Conservation (phyloP, 176 grass and related monocot genomes). For the Rhynchospora breviuscula region DNA sequence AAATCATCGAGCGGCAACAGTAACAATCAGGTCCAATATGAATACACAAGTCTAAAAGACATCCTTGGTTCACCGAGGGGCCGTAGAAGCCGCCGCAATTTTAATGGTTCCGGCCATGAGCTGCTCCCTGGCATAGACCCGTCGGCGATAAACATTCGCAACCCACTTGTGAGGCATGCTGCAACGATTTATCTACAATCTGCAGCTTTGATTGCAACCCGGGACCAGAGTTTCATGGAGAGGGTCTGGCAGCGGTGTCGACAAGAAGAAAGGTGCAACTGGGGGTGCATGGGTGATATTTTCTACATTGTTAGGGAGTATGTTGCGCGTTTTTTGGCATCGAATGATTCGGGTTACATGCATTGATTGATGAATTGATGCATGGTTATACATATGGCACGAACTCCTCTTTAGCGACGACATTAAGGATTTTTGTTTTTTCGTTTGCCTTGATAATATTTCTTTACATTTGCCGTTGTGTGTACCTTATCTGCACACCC, state of each 20-base stretch:
- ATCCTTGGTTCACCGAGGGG: constrained; percentile 26
- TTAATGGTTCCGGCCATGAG: constrained; percentile 10
- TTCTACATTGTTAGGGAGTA: constrained; percentile 2
- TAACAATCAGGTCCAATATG: constrained; percentile 1
- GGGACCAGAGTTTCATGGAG: constrained; percentile 32
- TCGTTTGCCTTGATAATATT: not conserved
- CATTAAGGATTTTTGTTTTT: not conserved
- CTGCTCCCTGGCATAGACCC: constrained; percentile 43
- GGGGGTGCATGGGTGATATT: not conserved
- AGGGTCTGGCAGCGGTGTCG: constrained; percentile 34
- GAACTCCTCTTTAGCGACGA: not conserved
- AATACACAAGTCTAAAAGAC: constrained; percentile 86
- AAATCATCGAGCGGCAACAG: constrained; percentile 29
- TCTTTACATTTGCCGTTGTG: not conserved
- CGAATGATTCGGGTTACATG: not conserved
- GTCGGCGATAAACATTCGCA: constrained; percentile 52
- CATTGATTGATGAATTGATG: not conserved
- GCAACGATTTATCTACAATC: constrained; percentile 86
- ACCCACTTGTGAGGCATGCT: constrained; percentile 68
- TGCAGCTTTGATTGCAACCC: constrained; percentile 30
- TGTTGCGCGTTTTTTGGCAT: not conserved
- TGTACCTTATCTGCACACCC: not conserved
- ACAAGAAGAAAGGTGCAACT: not conserved
- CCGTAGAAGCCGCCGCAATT: constrained; percentile 9
- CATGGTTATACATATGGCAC: not conserved